Evolutionary conservation across 208 protist genomes (phyloP).

Genomic region (Crithidia fasciculata): DNA sequence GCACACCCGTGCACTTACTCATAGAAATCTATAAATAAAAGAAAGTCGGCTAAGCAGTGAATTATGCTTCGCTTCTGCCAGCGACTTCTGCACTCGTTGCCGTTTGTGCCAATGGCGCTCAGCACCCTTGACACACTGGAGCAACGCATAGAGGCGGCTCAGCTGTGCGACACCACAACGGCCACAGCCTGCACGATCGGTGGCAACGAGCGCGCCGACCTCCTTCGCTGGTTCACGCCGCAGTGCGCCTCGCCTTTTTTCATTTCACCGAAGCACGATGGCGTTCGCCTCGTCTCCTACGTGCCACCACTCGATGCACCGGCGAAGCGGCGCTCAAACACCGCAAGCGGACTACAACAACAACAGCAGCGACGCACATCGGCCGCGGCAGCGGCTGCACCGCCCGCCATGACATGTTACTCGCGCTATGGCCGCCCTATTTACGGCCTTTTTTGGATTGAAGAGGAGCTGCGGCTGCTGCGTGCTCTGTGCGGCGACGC

Average conservation of each 20-base stretch:
- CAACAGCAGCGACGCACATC: not conserved
- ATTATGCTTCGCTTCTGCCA: conserved; percentile 32
- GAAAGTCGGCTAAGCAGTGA: not conserved
- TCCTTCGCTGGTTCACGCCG: conserved; percentile 34
- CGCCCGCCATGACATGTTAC: conserved; percentile 62
- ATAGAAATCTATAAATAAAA: not conserved
- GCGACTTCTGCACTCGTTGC: conserved; percentile 32
- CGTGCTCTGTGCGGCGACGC: conserved; percentile 71
- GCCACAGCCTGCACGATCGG: not conserved
- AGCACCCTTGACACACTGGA: conserved; percentile 72
- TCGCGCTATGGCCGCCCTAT: conserved; percentile 81
- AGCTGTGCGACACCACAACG: not conserved
- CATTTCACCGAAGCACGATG: conserved; percentile 90
- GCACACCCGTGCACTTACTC: no score
- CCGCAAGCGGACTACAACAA: no score
- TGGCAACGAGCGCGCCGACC: not conserved
- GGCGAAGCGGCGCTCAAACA: not conserved
- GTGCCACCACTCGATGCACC: conserved; percentile 24
- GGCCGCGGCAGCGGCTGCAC: not conserved
- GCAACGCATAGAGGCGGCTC: conserved; percentile 23
- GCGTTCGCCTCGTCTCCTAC: conserved; percentile 82
- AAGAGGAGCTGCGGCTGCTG: conserved; percentile 80
- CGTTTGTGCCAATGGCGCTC: conserved; percentile 90
- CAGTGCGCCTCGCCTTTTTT: conserved; percentile 56
- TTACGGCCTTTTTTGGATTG: conserved; percentile 84